phyloP scores from a whole-genome alignment of 1,139 yeast genomes.

The Diutina neorugosa region DNA sequence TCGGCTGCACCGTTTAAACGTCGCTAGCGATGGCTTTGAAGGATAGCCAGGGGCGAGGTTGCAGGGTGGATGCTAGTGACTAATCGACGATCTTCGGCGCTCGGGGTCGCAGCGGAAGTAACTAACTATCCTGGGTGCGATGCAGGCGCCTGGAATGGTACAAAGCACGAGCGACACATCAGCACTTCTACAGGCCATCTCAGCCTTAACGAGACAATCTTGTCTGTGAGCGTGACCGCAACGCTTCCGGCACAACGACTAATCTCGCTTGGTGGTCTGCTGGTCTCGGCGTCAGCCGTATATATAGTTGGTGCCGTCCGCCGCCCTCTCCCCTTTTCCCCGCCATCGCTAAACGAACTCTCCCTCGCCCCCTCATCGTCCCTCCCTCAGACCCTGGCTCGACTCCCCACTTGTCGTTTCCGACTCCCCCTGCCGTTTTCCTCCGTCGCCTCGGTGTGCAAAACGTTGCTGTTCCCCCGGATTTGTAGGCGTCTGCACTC shows the following conservation, averaged over 20 bases:
- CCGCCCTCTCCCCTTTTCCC: too few species aligned
- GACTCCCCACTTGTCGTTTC: too few species aligned
- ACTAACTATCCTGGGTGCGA: neutral
- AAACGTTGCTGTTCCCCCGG: too few species aligned
- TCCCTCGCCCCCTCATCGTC: too few species aligned
- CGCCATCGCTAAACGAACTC: neutral
- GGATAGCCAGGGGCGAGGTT: neutral
- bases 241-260: neutral
- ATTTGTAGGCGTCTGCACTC: neutral
- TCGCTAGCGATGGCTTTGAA: neutral
- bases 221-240: neutral
- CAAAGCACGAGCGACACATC: neutral
- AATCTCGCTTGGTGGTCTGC: neutral
- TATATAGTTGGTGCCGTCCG: too few species aligned
- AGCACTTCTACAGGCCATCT: neutral
- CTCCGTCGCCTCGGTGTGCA: too few species aligned
- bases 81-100: neutral
- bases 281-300: neutral
- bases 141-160: neutral
- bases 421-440: neutral
- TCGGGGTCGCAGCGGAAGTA: neutral
- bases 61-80: neutral
- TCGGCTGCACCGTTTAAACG: neutral
- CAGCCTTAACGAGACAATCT: neutral
- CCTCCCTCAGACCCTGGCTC: too few species aligned